These are phyloP conservation scores for Clavariopsis aquatica DNA, from an alignment of 495 filamentous ascomycete genomes.

Conservation along the genomic window DNA sequence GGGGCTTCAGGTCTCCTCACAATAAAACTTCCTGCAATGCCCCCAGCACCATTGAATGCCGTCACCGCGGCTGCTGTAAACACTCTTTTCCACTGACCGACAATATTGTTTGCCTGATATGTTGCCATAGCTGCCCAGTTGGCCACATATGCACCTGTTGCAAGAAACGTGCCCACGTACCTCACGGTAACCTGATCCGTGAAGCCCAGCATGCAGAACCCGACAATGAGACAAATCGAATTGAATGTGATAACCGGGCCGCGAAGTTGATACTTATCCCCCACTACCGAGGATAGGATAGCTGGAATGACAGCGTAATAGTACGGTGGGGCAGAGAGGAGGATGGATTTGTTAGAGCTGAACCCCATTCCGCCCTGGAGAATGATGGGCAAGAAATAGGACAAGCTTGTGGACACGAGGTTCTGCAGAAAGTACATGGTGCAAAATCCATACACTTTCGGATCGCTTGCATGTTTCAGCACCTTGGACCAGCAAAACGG, in stretches of 20 bases:
- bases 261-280: conserved; percentile 64
- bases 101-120: conserved; percentile 27
- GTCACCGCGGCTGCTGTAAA: conserved; percentile 69
- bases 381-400: conserved; percentile 70
- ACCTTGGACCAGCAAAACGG: conserved; percentile 62
- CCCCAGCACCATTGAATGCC: conserved; percentile 72
- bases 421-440: conserved; percentile 74
- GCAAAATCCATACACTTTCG: conserved; percentile 73
- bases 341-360: conserved; percentile 62
- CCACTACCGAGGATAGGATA: conserved; percentile 66
- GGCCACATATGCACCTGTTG: conserved; percentile 74
- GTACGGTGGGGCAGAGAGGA: conserved; percentile 75
- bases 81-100: conserved; percentile 72
- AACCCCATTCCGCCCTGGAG: conserved; percentile 73
- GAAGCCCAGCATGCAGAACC: conserved; percentile 75
- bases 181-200: conserved; percentile 65
- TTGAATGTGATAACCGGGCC: conserved; percentile 76
- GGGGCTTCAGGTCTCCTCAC: conserved; percentile 69
- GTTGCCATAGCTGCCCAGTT: conserved; percentile 76
- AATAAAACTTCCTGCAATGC: conserved; percentile 76
- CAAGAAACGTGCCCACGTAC: conserved; percentile 73
- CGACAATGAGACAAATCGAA: conserved; percentile 65
- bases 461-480: conserved; percentile 61
- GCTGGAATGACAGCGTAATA: conserved; percentile 75
- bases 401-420: conserved; percentile 66